Conservation (phyloP, 2,329 filamentous ascomycete species). For the Cytospora paraplurivora region DNA sequence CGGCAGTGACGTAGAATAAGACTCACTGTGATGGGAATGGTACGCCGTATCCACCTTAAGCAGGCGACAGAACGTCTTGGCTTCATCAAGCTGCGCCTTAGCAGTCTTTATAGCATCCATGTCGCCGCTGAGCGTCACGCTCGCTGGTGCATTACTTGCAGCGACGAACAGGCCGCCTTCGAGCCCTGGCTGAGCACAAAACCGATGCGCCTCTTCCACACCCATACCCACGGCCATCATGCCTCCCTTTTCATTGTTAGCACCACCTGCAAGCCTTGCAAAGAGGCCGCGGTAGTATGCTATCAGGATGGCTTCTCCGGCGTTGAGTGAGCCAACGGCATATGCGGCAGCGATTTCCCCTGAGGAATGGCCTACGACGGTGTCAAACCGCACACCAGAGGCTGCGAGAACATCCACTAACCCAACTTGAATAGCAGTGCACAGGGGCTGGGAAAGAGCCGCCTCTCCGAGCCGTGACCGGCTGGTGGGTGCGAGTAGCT, state of each 20-base stretch:
- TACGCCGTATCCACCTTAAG: constrained; percentile 47
- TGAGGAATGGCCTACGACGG: constrained; percentile 36
- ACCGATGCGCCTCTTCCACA: constrained; percentile 24
- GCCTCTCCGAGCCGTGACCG: constrained; percentile 20
- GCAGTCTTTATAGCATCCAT: constrained; percentile 37
- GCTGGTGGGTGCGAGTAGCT: constrained; percentile 1
- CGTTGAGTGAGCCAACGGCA: constrained; percentile 2
- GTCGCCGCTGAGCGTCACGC: constrained; percentile 36
- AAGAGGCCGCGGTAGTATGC: constrained; percentile 31
- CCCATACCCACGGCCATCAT: constrained; percentile 19
- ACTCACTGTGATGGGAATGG: constrained; percentile 46
- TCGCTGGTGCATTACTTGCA: constrained; percentile 35
- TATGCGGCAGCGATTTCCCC: constrained; percentile 28
- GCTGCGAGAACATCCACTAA: constrained; percentile 39
- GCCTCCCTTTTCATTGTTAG: background rate
- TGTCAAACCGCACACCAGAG: constrained; percentile 31
- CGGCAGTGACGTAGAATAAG: constrained; percentile 25
- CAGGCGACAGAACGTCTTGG: constrained; percentile 40
- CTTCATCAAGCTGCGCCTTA: constrained; percentile 34
- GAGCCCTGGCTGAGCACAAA: constrained; percentile 27
- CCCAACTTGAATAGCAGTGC: constrained; percentile 44
- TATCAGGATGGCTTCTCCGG: constrained; percentile 33
- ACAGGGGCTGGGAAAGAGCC: constrained; percentile 31
- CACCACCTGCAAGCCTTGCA: background rate
- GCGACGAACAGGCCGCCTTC: constrained; percentile 32